A percentile compares a stretch with the other conserved stretches of the same genome.
phyloP scores from a whole-genome alignment of 2,329 filamentous ascomycete species.

The Spiromastix sp. region DNA sequence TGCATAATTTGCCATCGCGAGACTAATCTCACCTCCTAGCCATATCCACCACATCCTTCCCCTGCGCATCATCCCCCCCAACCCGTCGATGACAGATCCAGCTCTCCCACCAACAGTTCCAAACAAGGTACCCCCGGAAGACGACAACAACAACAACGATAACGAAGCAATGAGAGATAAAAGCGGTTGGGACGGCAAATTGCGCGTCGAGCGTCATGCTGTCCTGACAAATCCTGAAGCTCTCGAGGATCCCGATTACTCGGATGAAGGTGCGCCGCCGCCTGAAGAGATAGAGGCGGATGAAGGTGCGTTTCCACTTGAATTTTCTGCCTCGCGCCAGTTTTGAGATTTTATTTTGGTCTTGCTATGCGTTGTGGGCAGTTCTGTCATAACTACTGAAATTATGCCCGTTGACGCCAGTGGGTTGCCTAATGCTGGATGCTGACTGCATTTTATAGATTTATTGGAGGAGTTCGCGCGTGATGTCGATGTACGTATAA shows the following conservation, averaged over 20 bases:
- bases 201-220: constrained; percentile 54
- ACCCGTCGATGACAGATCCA: constrained; percentile 1
- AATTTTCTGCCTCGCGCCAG: constrained; percentile 1
- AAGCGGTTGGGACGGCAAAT: constrained; percentile 38
- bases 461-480: constrained; percentile 48
- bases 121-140: constrained; percentile 1
- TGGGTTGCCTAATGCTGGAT: too few relatives aligned
- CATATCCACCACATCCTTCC: not conserved
- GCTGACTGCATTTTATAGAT: constrained; percentile 41
- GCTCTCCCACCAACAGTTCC: constrained; percentile 15
- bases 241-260: constrained; percentile 75
- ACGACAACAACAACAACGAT: constrained; percentile 3
- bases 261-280: constrained; percentile 60
- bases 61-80: not conserved
- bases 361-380: too few relatives aligned
- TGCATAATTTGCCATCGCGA: too few relatives aligned
- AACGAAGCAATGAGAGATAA: constrained; percentile 33
- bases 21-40: too few relatives aligned
- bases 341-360: not conserved
- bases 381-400: too few relatives aligned
- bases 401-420: too few relatives aligned
- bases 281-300: constrained; percentile 69
- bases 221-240: constrained; percentile 69
- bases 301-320: constrained; percentile 60
- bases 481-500: constrained; percentile 38